Conservation (phyloP, 257 asterid genomes). For the Capsicum chinense region DNA sequence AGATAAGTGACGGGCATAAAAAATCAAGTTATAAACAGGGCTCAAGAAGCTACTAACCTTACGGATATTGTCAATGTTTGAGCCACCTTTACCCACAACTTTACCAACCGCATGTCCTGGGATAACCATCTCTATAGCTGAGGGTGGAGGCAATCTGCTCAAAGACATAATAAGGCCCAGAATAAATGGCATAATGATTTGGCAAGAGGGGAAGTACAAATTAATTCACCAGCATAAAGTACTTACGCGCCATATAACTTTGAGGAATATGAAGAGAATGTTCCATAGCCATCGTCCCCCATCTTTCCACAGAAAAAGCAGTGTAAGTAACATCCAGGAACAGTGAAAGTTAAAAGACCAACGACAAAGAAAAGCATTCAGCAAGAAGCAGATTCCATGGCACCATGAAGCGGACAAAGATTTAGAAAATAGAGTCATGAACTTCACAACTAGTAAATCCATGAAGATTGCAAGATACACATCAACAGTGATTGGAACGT, state of each 20-base stretch:
- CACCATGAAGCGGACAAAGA: not conserved
- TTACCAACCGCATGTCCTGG: slow-evolving; percentile 87
- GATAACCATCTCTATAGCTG: slow-evolving; percentile 78
- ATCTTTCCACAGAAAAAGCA: slow-evolving; percentile 50
- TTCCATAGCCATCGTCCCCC: slow-evolving; percentile 69
- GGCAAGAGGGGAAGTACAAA: slow-evolving; percentile 17
- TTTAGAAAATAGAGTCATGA: not conserved
- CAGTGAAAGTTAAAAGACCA: not conserved
- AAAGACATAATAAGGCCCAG: slow-evolving; percentile 14
- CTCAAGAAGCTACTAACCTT: slow-evolving; percentile 54
- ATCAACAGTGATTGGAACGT: not conserved
- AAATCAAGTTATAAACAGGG: not conserved
- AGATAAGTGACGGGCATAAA: not conserved
- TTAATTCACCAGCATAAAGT: slow-evolving; percentile 31
- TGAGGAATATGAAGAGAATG: slow-evolving; percentile 64
- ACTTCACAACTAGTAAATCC: slow-evolving; percentile 15
- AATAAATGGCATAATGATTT: not conserved
- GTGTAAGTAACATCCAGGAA: slow-evolving; percentile 11
- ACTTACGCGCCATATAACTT: slow-evolving; percentile 71
- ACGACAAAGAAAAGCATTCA: slow-evolving; percentile 26
- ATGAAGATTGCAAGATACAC: slow-evolving; percentile 6
- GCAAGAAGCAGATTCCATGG: slow-evolving; percentile 22
- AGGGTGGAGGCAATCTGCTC: slow-evolving; percentile 77
- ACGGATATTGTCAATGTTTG: slow-evolving; percentile 87
- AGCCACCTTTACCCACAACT: slow-evolving; percentile 89